A percentile compares a stretch with the other conserved stretches of the same genome.
phyloP scores from a whole-genome alignment of 129 eudicot species.

The Lactuca saligna region DNA sequence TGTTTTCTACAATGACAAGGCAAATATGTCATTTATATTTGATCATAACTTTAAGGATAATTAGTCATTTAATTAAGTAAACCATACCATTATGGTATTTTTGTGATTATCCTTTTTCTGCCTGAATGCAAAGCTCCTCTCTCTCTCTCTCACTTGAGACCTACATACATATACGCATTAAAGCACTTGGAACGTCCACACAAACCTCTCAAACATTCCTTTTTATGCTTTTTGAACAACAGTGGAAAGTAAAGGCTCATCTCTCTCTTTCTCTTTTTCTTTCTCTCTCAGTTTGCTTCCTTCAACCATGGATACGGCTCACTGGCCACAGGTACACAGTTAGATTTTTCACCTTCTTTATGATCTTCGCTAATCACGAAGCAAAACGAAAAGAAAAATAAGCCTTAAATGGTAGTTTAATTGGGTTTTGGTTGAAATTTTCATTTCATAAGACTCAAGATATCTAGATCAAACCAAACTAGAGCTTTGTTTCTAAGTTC shows the following conservation, averaged over 20 bases:
- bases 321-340: slow-evolving; percentile 71
- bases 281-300: slow-evolving; percentile 28
- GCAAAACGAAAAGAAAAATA: slow-evolving; percentile 11
- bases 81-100: too few species aligned
- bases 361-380: slow-evolving; percentile 20
- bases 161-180: slow-evolving; percentile 34
- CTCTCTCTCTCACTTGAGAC: slow-evolving; percentile 13
- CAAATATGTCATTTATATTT: too few species aligned
- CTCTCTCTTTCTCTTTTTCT: slow-evolving; percentile 24
- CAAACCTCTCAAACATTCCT: slow-evolving; percentile 50
- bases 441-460: slow-evolving; percentile 16
- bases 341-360: slow-evolving; percentile 27
- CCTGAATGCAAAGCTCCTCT: slow-evolving; percentile 6
- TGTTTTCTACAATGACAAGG: too few species aligned
- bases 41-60: too few species aligned
- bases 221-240: slow-evolving; percentile 42
- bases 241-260: slow-evolving; percentile 39
- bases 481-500: slow-evolving; percentile 4
- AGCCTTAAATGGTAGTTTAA: not conserved
- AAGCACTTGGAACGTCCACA: slow-evolving; percentile 45
- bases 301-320: slow-evolving; percentile 72
- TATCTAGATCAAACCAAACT: slow-evolving; percentile 28
- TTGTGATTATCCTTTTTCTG: not conserved
- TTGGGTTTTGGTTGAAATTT: not conserved
- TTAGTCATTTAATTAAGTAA: too few species aligned